Conservation (phyloP, 345 rosid species). For the Erucastrum elatum region DNA sequence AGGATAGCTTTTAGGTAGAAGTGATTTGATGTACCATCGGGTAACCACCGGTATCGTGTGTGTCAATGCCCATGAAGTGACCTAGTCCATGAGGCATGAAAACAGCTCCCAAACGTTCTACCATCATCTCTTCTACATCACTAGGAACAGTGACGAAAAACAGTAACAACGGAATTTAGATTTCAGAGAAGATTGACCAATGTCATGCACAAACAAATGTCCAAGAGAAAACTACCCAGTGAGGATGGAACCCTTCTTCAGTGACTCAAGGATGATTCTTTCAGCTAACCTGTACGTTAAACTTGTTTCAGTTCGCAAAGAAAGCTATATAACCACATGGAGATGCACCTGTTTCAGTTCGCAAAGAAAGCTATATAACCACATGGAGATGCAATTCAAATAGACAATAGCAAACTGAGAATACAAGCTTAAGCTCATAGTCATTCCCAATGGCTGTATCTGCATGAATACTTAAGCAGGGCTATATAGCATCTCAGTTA, state of each 20-base stretch:
- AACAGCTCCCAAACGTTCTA: conserved; percentile 71
- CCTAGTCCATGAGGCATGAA: conserved; percentile 99
- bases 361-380: conserved; percentile 1
- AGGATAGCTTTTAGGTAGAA: background rate
- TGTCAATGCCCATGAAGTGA: conserved; percentile 88
- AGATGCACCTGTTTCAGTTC: conserved; percentile 19
- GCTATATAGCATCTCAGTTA: background rate
- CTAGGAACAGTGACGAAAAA: conserved; percentile 40
- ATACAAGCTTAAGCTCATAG: conserved; percentile 2
- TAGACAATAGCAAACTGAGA: background rate
- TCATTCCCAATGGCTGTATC: conserved; percentile 8
- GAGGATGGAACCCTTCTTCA: conserved; percentile 61
- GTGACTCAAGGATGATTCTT: conserved; percentile 67
- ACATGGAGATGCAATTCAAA: background rate
- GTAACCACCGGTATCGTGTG: conserved; percentile 94
- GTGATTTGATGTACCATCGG: conserved; percentile 48
- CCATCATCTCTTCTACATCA: conserved; percentile 78
- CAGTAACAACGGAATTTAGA: background rate
- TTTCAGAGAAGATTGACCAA: conserved; percentile 15
- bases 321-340: conserved; percentile 13
- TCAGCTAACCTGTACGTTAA: conserved; percentile 69
- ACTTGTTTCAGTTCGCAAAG: conserved; percentile 24
- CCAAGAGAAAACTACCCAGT: conserved; percentile 52
- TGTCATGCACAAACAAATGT: background rate
- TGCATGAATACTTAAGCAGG: background rate